Evolutionary conservation across 2,329 filamentous ascomycete genomes (phyloP).

Genomic region (Annulohypoxylon truncatum): DNA sequence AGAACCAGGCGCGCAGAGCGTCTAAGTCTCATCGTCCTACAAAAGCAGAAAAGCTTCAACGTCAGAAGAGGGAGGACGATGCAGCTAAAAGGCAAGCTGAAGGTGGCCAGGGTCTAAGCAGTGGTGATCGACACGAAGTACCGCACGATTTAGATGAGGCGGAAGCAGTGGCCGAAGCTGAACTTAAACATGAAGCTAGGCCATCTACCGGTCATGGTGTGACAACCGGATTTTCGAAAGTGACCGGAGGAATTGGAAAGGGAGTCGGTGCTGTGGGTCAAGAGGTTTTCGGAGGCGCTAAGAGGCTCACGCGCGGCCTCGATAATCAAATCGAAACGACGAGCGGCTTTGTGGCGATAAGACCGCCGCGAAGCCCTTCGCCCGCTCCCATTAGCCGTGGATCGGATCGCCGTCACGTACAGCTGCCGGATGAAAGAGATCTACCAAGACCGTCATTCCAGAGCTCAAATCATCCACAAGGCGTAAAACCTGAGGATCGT

Average conservation of each 20-base stretch:
- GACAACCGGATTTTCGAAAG: conserved; percentile 56
- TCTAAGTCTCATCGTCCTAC: conserved; percentile 61
- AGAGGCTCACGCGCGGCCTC: conserved; percentile 61
- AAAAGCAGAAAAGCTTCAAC: conserved; percentile 62
- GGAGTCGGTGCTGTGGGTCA: conserved; percentile 56
- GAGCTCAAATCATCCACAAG: conserved; percentile 34
- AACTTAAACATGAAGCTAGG: conserved; percentile 24
- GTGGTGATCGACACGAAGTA: conserved; percentile 64
- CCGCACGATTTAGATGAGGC: conserved; percentile 63
- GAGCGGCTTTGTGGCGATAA: conserved; percentile 62
- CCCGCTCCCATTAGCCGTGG: conserved; percentile 39
- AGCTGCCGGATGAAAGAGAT: conserved; percentile 52
- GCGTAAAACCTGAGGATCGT: conserved; percentile 40
- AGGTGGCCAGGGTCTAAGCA: conserved; percentile 60
- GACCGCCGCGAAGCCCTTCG: conserved; percentile 39
- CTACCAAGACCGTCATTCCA: conserved; percentile 45
- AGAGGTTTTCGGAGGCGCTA: conserved; percentile 59
- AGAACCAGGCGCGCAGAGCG: conserved; percentile 71
- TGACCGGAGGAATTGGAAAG: conserved; percentile 63
- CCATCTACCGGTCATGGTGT: conserved; percentile 47
- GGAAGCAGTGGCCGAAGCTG: conserved; percentile 45
- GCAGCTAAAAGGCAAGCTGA: conserved; percentile 64
- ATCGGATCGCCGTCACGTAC: conserved; percentile 49
- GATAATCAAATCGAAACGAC: conserved; percentile 65
- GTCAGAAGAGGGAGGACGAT: conserved; percentile 61